These are phyloP conservation scores for Claviceps sp. DNA, from an alignment of 2,329 filamentous ascomycete genomes.

Conservation along the genomic window DNA sequence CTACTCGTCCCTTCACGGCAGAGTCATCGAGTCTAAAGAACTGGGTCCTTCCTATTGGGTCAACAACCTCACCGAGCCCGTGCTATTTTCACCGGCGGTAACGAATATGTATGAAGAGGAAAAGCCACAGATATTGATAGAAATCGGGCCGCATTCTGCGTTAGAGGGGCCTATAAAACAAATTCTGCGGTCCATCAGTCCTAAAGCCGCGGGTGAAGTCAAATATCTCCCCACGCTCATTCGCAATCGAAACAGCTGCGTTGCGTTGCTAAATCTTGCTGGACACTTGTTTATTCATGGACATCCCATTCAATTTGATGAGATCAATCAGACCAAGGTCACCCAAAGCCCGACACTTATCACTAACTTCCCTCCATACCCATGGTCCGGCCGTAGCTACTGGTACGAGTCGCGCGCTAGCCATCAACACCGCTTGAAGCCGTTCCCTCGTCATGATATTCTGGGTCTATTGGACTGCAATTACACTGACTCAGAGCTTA, in stretches of 20 bases:
- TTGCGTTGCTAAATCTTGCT: slow-evolving; percentile 29
- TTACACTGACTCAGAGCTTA: slow-evolving; percentile 30
- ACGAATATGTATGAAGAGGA: slow-evolving; percentile 16
- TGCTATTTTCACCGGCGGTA: slow-evolving; percentile 26
- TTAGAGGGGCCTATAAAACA: slow-evolving; percentile 37
- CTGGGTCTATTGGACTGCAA: slow-evolving; percentile 31
- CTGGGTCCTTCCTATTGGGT: slow-evolving; percentile 32
- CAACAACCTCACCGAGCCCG: slow-evolving; percentile 26
- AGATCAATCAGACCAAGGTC: slow-evolving; percentile 27
- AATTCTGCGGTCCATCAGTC: slow-evolving; percentile 31
- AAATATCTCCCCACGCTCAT: slow-evolving; percentile 33
- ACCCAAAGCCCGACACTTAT: slow-evolving; percentile 15
- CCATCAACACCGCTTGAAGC: slow-evolving; percentile 26
- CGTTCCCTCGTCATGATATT: slow-evolving; percentile 29
- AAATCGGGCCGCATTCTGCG: slow-evolving; percentile 36
- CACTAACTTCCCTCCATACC: slow-evolving; percentile 32
- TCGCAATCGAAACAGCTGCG: slow-evolving; percentile 36
- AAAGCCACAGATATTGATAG: slow-evolving; percentile 20
- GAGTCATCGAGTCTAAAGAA: slow-evolving; percentile 18
- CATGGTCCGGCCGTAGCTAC: slow-evolving; percentile 33
- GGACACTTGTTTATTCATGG: slow-evolving; percentile 32
- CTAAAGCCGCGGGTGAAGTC: slow-evolving; percentile 24
- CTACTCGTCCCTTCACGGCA: slow-evolving; percentile 32
- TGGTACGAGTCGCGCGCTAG: slow-evolving; percentile 34
- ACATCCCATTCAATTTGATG: slow-evolving; percentile 26